Base-by-base conservation (phyloP, 176 grass and related monocot genomes). In the Areca catechu region DNA sequence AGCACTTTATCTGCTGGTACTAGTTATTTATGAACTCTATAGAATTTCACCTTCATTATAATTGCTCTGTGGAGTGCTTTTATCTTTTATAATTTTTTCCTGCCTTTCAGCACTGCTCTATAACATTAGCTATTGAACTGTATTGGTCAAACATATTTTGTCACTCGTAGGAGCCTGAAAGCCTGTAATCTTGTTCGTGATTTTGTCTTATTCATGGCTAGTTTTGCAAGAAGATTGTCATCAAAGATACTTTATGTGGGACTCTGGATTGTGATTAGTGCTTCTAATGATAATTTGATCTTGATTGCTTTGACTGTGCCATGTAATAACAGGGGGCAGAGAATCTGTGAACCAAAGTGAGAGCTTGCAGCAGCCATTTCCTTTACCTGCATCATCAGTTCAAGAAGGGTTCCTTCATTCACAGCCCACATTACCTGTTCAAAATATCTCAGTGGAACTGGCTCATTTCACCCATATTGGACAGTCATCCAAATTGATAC, bases 391-490 rank as follows among this genome's bases (percentile, higher is more conserved):
- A 0, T 62, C 80, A 17, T 54, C 88, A 75, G 74, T 78, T 81
- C 88, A 83, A 84, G 83, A 86, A 51, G 83, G 79, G 56, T 84
- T 89, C 57, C 55, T 70, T 58, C 71, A 22, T 55, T 70, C 18
- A 7, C 48, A 70, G 27, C 15, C 56, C 58, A 56, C 27, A 77
- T 61, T 89, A 67, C 71, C 57, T 79, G 27, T 43, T 43, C 34
- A 49, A 29, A 25, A 48, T 74, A 63, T 70, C 48, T 63, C 58
- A 50, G 17, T 56, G 20, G 77, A 74, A 57, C 56, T 62, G 48
- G 29, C 51, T 68, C 57, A 30, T 63, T 63, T 56, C 51, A 74
- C 53, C 34, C 74, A 86, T 53, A 70, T 16, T 55, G 18, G 51
- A 20, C 77, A 56, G 43, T 54, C 77, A 22, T 72, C 65, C 48